Conservation (phyloP, 768 basidiomycete genomes). For the Tricholoma furcatifolium region DNA sequence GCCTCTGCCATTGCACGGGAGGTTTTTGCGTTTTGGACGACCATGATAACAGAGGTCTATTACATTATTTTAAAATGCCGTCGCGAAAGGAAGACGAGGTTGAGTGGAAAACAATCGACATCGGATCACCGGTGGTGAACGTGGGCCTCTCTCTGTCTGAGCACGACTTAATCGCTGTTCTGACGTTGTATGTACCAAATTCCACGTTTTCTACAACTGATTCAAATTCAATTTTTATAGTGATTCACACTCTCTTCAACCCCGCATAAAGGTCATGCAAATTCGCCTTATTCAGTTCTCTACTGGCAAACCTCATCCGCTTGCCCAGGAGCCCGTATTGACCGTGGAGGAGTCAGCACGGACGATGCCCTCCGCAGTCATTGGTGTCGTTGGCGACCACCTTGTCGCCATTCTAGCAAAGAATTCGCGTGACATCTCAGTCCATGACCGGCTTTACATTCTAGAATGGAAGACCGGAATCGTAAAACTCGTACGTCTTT, state of each 20-base stretch:
- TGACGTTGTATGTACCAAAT: not conserved
- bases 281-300: constrained; percentile 2
- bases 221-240: too few relatives aligned
- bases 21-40: not conserved
- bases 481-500: constrained; percentile 11
- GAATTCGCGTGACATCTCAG: not conserved
- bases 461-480: constrained; percentile 14
- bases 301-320: constrained; percentile 8
- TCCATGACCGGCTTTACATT: constrained; percentile 10
- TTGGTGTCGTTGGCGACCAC: constrained; percentile 16
- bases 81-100: too few relatives aligned
- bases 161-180: constrained; percentile 36
- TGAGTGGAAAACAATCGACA: constrained; percentile 25
- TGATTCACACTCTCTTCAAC: not conserved
- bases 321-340: constrained; percentile 19
- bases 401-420: constrained; percentile 8
- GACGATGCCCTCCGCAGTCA: constrained; percentile 3
- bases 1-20: not conserved
- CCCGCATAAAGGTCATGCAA: not conserved
- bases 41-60: not conserved
- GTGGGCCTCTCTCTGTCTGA: constrained; percentile 40
- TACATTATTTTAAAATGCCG: not conserved
- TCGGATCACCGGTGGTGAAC: constrained; percentile 32
- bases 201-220: not conserved
- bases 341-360: constrained; percentile 22